Evolutionary conservation across 1,139 yeast genomes (phyloP), one percentile per base, ranked within the genome.

Genomic region (Diutina ranongensis): DNA sequence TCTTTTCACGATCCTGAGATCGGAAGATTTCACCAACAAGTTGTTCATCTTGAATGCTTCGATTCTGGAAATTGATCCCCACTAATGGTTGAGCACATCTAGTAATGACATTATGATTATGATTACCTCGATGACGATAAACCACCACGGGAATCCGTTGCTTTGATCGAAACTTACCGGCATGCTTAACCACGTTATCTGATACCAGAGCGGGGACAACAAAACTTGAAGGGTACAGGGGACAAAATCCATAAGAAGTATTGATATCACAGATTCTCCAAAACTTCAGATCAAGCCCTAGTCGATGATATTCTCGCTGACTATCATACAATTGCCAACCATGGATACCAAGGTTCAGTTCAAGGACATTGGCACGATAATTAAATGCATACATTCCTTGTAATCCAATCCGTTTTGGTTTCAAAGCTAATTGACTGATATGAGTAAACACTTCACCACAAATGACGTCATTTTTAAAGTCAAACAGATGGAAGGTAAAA

Each of bases 51-150:
- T 92, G 98, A 19, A 86, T 73, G 1, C 95, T 87, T 44, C 97
- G 67, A 52, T 81, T 80, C 58, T 89, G 95, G 18, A 70, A 51
- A 50, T 87, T 88, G 21, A 92, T 56, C 0, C 98, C 98, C 1
- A 89, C 94, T 55, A 92, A 65, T 0, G 98, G 98, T 62, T 92
- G 98, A 1, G 97, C 73, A 55, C 96, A 86, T 49, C 98, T 68
- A 0, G 94, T 83, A 28, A 92, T 88, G 2, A 92, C 76, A 56
- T 94, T 83, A 1, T 80, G 80, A 57, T 85, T 86, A 45, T 71
- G 65, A 19, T 63, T 61, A 3, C 55, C 56, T 47, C 75, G 62
- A 59, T 88, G 88, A 55, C 75, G 81, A 60, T 88, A 92, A 1
- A 89, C 77, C 40, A 92, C 65, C 0, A 80, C 85, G 0, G 98